Percentiles rank a stretch among this genome's conserved stretches.
Conservation (phyloP, 345 rosid species). For the Pistacia integerrima region DNA sequence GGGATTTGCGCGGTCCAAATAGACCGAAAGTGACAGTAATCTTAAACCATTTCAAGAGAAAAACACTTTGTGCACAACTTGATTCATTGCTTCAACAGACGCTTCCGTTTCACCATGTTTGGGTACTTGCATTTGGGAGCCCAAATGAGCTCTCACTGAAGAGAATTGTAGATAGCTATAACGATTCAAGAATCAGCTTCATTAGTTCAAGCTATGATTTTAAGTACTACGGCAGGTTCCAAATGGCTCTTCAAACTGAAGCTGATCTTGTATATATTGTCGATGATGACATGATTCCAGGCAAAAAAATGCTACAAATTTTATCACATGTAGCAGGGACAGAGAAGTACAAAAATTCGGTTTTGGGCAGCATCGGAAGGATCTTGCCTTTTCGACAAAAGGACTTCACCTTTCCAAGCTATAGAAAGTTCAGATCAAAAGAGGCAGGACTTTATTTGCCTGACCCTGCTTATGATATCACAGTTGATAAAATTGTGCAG, state of each 20-base stretch:
- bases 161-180: constrained; percentile 75
- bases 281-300: constrained; percentile 98
- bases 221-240: constrained; percentile 97
- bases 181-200: constrained; percentile 90
- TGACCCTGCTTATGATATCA: constrained; percentile 95
- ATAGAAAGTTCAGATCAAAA: constrained; percentile 82
- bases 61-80: constrained; percentile 89
- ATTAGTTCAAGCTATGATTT: constrained; percentile 89
- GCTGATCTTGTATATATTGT: constrained; percentile 82
- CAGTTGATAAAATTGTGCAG: constrained; percentile 77
- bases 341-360: constrained; percentile 85
- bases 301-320: constrained; percentile 88
- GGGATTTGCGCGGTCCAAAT: constrained; percentile 67
- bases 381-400: constrained; percentile 93
- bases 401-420: constrained; percentile 96
- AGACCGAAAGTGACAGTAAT: constrained; percentile 81
- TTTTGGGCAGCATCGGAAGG: constrained; percentile 92
- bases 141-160: constrained; percentile 75
- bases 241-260: constrained; percentile 92
- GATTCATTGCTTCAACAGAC: constrained; percentile 88
- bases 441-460: constrained; percentile 97
- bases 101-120: constrained; percentile 85
- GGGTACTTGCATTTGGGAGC: constrained; percentile 93
- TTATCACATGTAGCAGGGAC: constrained; percentile 97
- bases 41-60: constrained; percentile 94